phyloP scores from a whole-genome alignment of 2,329 filamentous ascomycete species.

The Hymenoscyphus salicellus region DNA sequence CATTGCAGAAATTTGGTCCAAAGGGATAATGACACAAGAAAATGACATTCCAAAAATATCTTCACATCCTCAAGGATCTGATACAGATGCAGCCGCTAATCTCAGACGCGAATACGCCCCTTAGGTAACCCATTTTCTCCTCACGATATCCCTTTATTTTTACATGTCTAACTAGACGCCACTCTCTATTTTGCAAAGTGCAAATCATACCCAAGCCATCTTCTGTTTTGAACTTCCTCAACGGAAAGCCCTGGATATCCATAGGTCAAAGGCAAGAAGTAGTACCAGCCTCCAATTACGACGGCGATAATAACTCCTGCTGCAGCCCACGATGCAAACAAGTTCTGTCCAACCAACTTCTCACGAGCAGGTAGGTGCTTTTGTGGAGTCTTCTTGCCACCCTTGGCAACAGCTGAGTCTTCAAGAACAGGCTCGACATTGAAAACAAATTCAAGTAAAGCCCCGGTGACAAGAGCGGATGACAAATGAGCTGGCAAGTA shows the following conservation, averaged over 20 bases:
- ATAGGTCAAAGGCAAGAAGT: conserved; percentile 93
- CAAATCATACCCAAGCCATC: conserved; percentile 95
- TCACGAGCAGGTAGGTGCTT: conserved; percentile 76
- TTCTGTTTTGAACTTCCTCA: conserved; percentile 73
- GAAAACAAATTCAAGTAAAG: conserved; percentile 93
- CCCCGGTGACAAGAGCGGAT: conserved; percentile 83
- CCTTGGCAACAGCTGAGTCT: conserved; percentile 44
- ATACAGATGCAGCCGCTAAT: conserved; percentile 29
- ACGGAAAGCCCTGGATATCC: conserved; percentile 85
- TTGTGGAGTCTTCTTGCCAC: conserved; percentile 49
- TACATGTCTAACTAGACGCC: conserved; percentile 12
- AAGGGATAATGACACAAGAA: conserved; percentile 1
- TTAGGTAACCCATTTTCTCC: conserved; percentile 6
- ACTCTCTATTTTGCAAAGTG: conserved; percentile 85
- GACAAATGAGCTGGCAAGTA: conserved; percentile 94
- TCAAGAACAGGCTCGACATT: conserved; percentile 73
- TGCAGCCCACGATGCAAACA: conserved; percentile 77
- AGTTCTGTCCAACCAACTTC: conserved; percentile 73
- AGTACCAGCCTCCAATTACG: conserved; percentile 78
- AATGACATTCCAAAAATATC: conserved; percentile 8
- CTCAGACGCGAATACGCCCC: conserved; percentile 12
- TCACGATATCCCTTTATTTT: conserved; percentile 8
- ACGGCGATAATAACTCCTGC: conserved; percentile 64
- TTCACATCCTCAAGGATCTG: conserved; percentile 9
- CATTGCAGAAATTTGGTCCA: neutral